Evolutionary conservation across 495 filamentous ascomycete genomes (phyloP), one percentile per base, ranked within the genome.

Genomic region (Aspergillus leporis): DNA sequence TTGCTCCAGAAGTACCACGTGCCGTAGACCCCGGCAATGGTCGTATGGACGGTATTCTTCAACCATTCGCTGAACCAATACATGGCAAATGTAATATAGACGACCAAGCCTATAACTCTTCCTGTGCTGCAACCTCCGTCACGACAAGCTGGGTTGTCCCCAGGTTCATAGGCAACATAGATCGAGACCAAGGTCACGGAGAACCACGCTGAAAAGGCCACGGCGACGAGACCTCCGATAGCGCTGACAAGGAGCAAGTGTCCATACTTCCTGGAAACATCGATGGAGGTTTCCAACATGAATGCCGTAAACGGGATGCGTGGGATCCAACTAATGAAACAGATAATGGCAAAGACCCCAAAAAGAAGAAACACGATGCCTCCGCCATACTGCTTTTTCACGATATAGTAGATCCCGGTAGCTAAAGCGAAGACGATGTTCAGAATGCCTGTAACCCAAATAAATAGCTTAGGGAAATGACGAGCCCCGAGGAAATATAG

Each of bases 41-140:
- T 91, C 31, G 86, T 88, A 71, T 98, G 92, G 36, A 97, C 88
- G 16, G 88, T 90, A 70, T 96, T 97, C 75, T 97, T 96, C 56
- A 96, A 69, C 82, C 88, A 91, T 68, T 97, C 92, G 23, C 87
- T 88, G 61, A 96, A 85, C 93, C 92, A 98, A 74, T 95, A 96
- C 65, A 82, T 85, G 23, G 92, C 90, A 66, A 97, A 96, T 0
- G 91, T 95, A 53, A 91, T 83, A 73, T 95, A 96, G 23, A 90
- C 88, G 19, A 93, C 74, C 23, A 98, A 74, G 0, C 93, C 92
- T 58, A 90, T 90, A 34, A 96, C 90, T 61, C 88, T 91, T 16
- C 77, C 90, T 3, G 63, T 78, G 58, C 85, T 87, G 69, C 92
- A 97, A n/a, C 83, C 83, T 0, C 87, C 79, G 60, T 67, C 47